Percentiles rank a stretch among this genome's conserved stretches.
Conservation (phyloP, 129 eudicot species). For the Deinandra increscens region DNA sequence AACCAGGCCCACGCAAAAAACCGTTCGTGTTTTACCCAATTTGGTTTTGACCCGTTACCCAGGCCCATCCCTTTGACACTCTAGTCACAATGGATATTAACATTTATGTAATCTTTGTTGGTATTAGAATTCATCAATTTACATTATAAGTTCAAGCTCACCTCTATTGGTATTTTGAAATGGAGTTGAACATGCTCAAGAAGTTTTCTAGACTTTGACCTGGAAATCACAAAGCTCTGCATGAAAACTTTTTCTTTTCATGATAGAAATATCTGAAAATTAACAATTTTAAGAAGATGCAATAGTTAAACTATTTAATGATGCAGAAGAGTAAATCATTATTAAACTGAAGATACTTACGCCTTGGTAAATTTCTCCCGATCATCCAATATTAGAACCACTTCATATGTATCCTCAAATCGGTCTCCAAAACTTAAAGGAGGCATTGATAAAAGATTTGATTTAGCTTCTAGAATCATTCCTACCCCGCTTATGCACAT, state of each 20-base stretch:
- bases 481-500: conserved; percentile 36
- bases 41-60: background rate
- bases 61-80: background rate
- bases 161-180: conserved; percentile 76
- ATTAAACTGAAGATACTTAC: conserved; percentile 36
- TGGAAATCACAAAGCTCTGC: conserved; percentile 34
- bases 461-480: conserved; percentile 36
- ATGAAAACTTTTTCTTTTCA: background rate
- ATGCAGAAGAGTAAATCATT: background rate
- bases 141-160: conserved; percentile 25
- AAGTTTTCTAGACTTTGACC: conserved; percentile 59
- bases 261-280: conserved; percentile 10
- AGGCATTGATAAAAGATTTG: conserved; percentile 56
- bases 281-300: background rate
- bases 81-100: background rate
- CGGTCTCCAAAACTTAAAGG: conserved; percentile 69
- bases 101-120: background rate
- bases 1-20: background rate
- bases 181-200: conserved; percentile 50
- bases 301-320: background rate
- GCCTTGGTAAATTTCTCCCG: conserved; percentile 82
- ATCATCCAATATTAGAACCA: conserved; percentile 76
- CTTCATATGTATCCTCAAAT: conserved; percentile 75
- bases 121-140: conserved; percentile 3
- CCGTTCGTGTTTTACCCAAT: background rate